Percentiles rank a stretch among this genome's conserved stretches.
Evolutionary conservation across 345 rosid genomes (phyloP).

Genomic region (Eutrema japonicum): DNA sequence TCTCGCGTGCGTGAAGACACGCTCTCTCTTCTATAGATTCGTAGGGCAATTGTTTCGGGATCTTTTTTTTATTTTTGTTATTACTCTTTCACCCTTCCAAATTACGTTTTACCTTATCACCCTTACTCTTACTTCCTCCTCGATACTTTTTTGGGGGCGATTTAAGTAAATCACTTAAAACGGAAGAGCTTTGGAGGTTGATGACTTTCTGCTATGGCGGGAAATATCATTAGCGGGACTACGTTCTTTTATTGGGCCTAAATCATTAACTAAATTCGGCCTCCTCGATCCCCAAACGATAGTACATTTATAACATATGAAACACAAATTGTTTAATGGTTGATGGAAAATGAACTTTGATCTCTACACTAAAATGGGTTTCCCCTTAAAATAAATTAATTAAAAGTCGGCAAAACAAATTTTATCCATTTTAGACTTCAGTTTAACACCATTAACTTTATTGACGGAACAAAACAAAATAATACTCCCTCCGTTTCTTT

Average conservation of each 20-base stretch:
- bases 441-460: too few relatives aligned
- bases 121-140: neutral
- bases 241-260: constrained; percentile 18
- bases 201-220: constrained; percentile 38
- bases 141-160: neutral
- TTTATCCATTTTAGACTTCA: too few relatives aligned
- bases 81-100: constrained; percentile 35
- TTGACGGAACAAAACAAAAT: neutral
- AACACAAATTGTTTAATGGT: neutral
- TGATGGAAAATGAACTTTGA: neutral
- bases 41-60: constrained; percentile 39
- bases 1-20: constrained; percentile 22
- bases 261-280: neutral
- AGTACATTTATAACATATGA: too few relatives aligned
- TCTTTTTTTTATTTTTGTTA: constrained; percentile 13
- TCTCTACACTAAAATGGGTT: neutral
- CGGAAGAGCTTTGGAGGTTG: constrained; percentile 38
- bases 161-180: constrained; percentile 31
- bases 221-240: constrained; percentile 28
- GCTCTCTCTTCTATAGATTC: constrained; percentile 28
- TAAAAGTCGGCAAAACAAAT: too few relatives aligned
- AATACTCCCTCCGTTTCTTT: neutral
- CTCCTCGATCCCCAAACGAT: neutral
- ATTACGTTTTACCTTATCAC: neutral
- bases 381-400: neutral